These are phyloP conservation scores for Calocybe indica DNA, from an alignment of 768 basidiomycete species.

Conservation along the genomic window DNA sequence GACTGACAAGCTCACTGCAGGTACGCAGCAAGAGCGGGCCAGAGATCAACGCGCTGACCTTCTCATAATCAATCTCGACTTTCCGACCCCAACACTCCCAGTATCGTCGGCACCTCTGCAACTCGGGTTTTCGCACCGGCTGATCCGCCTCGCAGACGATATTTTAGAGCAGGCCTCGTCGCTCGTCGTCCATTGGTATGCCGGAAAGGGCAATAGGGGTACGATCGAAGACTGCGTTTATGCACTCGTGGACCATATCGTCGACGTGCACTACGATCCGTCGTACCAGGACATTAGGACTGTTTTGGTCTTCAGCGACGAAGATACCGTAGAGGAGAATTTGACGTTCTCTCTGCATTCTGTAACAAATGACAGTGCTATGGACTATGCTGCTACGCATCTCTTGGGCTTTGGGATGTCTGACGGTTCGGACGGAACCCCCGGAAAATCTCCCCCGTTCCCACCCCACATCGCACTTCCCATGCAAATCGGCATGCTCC, in stretches of 20 bases:
- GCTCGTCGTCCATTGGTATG: slow-evolving; percentile 49
- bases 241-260: slow-evolving; percentile 40
- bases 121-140: slow-evolving; percentile 38
- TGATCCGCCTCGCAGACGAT: slow-evolving; percentile 33
- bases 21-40: too few relatives aligned
- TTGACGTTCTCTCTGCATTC: too few relatives aligned
- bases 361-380: too few relatives aligned
- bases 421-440: too few relatives aligned
- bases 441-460: too few relatives aligned
- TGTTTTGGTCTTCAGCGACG: slow-evolving; percentile 54
- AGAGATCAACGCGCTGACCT: slow-evolving; percentile 22
- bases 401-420: too few relatives aligned
- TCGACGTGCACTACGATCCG: slow-evolving; percentile 21
- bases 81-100: slow-evolving; percentile 40
- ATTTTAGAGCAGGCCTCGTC: slow-evolving; percentile 33
- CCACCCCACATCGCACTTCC: too few relatives aligned
- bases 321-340: too few relatives aligned
- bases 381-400: too few relatives aligned
- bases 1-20: too few relatives aligned
- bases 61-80: slow-evolving; percentile 48
- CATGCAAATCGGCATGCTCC: too few relatives aligned
- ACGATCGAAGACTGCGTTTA: slow-evolving; percentile 42
- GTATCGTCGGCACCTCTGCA: slow-evolving; percentile 9
- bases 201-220: slow-evolving; percentile 14
- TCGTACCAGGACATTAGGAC: slow-evolving; percentile 25